Conservation (phyloP, 2,329 filamentous ascomycete species). For the Xylaria sp. region DNA sequence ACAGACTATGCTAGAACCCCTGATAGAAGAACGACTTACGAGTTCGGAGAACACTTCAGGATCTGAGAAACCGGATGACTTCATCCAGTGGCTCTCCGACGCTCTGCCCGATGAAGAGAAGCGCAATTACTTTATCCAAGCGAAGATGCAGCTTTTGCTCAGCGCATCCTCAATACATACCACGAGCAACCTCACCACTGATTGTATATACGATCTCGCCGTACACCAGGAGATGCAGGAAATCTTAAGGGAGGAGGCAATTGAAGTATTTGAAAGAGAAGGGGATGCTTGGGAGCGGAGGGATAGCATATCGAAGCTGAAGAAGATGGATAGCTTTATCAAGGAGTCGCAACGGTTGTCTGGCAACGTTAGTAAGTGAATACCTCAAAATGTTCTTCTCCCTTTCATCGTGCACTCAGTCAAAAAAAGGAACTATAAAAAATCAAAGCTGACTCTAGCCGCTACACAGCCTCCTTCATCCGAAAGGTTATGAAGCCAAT, state of each 20-base stretch:
- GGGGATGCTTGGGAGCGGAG: conserved; percentile 50
- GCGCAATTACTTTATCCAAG: conserved; percentile 52
- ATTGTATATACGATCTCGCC: conserved; percentile 63
- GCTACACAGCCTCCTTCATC: conserved; percentile 54
- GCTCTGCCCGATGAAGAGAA: conserved; percentile 51
- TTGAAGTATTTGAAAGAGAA: conserved; percentile 50
- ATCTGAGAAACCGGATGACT: conserved; percentile 56
- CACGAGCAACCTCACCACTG: conserved; percentile 58
- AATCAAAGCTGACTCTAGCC: conserved; percentile 19
- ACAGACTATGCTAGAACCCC: conserved; percentile 55
- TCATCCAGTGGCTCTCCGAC: conserved; percentile 60
- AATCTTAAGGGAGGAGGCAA: conserved; percentile 62
- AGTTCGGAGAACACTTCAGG: conserved; percentile 54
- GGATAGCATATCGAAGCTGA: conserved; percentile 51
- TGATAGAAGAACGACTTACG: conserved; percentile 58
- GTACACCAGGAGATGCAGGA: conserved; percentile 61
- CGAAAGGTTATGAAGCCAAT: conserved; percentile 62
- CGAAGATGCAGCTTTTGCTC: conserved; percentile 54
- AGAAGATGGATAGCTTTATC: conserved; percentile 55
- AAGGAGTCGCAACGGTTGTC: conserved; percentile 52
- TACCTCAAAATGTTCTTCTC: not conserved
- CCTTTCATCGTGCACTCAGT: too few species aligned
- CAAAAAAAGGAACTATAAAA: not conserved
- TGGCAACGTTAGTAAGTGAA: conserved; percentile 50
- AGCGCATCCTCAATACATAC: conserved; percentile 64